Base-by-base conservation (phyloP, 2,329 filamentous ascomycete genomes). In the Penicillium nordicum region DNA sequence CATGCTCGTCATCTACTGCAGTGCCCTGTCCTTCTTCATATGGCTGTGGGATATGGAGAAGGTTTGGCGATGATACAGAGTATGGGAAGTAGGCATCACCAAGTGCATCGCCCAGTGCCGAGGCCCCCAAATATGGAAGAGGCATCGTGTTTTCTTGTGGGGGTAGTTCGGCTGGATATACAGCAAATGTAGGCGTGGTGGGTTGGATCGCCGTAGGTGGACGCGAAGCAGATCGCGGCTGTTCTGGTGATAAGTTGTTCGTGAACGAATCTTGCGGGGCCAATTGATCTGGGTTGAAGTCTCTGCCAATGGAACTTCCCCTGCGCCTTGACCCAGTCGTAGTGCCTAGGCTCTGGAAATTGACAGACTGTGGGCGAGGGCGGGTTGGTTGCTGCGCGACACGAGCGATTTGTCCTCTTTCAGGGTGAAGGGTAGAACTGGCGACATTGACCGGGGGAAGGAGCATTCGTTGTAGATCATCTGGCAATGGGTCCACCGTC, bases 401-500 rank as follows among this genome's bases (percentile, higher is more conserved):
- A 25, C 64, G 69, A 23, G 66, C 64, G 1, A 67, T 67, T 44
- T 67, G 63, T 18, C 68, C 62, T 53, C 65, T 59, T 34, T 57
- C 36, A 16, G 59, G 53, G 27, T 36, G 63, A 32, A 38, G 21
- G 38, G 12, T 14, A 34, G 27, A 18, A 9, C 56, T 34, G n/a
- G 11, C 37, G 46, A 44, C 29, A 46, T 63, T 66, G 27, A 64
- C 56, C 10, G 66, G 63, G 41, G 50, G 45, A 53, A 75, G 65
- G 50, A 76, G 66, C 3, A 67, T 66, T 51, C 68, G 64, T 60
- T 63, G 66, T 11, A 76, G 58, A 55, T 72, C 64, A 12, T 74
- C 72, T n/a, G 74, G 74, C 8, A 76, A 65, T n/a, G 72, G 71
- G 34, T 48, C 63, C 27, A 71, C 70, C 14, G 73, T 60, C 21